Base-by-base conservation (phyloP, 2,329 filamentous ascomycete species). In the Penicillium nordicum region DNA sequence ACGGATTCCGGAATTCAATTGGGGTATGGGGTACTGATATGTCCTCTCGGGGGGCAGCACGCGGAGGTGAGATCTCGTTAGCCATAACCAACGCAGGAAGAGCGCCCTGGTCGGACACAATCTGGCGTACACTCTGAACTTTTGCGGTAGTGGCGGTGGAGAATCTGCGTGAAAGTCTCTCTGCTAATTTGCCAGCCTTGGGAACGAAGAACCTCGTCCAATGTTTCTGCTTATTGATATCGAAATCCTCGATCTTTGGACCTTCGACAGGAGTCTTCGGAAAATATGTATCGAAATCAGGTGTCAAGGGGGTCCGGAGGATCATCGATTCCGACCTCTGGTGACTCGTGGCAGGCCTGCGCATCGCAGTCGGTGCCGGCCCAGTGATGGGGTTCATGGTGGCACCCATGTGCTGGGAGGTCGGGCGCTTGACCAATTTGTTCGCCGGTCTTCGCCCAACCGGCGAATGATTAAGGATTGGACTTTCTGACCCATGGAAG, bases 341-440 rank as follows among this genome's bases (percentile, higher is more conserved):
- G 69, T 87, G 82, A 69, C 84, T 87, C 12, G 84, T 87, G 16
- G 83, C 83, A 44, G 84, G 84, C 57, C 84, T 78, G 55, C 80
- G 79, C 54, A 86, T 14, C 11, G 30, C 76, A 5, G 80, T 74
- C n/a, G 79, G 76, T 23, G 72, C 74, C 34, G 76, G 65, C 25
- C 65, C 68, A 9, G 71, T 68, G 16, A 59, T 55, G 30, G 62
- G 58, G 37, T 59, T 64, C 16, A 61, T 46, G 46, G 67, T 63
- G 12, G 34, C 14, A 16, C 14, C 4, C 34, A 16, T 74, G 61
- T 78, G 78, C 48, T 83, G 74, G 11, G 84, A 86, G 21, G 79
- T 77, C 5, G 82, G 78, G 41, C 84, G 80, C 72, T 87, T 88
- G 51, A 87, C 81, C 9, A 87, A 76, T 70, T 84, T 86, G 72